Evolutionary conservation across 1,284 basidiomycete genomes (phyloP), one percentile per base, ranked within the genome.

Genomic region (Trichosporon inkin): DNA sequence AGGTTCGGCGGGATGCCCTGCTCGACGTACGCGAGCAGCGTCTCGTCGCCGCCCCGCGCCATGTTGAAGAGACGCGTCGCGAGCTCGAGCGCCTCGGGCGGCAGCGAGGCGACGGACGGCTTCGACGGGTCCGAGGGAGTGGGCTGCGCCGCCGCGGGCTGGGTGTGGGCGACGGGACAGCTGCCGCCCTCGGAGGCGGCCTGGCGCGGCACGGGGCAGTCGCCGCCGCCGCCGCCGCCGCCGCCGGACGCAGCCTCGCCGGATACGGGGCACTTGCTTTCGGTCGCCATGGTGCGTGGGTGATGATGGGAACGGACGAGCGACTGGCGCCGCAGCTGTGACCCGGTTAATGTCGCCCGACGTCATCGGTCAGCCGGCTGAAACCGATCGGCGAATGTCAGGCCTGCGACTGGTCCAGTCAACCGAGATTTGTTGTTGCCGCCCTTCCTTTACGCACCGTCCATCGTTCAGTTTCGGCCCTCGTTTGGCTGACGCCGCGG

Each of bases 1-100:
- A 92, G 81, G 71, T 92, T 89, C 10, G 83, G 77, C 0, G 90
- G 89, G 10, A 92, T 79, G 6, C 90, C 90, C 0, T 85, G 85
- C 54, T 86, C 83, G 56, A 92, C 69, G 44, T 89, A 88, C 59
- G 83, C 58, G 13, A 88, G 76, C 1, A 85, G 69, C 2, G 77
- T 79, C 0, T 80, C 63, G 60, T 86, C 78, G 14, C 89, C 88
- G 6, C 78, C 70, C 6, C 90, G 84, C 11, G 88, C 89, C 11
- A 86, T 84, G 60, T 90, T 83, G 76, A 92, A 91, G 80, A 90
- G 86, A 61, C 84, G 82, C 58, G 84, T 82, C 0, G 88, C 88
- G 73, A 90, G 89, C 13, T 82, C 83, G 63, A 90, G 58, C 13
- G 88, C 87, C 17, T 79, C 82, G 32, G 67, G 64, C 14, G 67